Evolutionary conservation across 1,139 yeast genomes (phyloP).

Genomic region (Yamadazyma trypodendri): DNA sequence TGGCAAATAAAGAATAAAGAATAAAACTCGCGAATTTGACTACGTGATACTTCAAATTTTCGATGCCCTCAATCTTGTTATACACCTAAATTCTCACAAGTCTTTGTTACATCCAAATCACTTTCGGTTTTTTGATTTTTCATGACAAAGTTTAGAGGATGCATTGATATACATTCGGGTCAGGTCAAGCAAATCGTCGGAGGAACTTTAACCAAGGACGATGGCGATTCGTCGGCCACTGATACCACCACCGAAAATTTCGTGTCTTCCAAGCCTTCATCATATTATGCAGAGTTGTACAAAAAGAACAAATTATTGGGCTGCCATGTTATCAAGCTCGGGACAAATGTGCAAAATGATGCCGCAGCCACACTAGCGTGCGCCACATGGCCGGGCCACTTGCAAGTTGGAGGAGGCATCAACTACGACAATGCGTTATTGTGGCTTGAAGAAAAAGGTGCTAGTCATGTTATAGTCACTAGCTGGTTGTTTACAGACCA

Average conservation of each 20-base stretch:
- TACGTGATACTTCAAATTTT: not conserved
- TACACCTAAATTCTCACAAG: no score
- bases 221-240: constrained; percentile 23
- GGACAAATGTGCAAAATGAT: constrained; percentile 73
- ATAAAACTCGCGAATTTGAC: not conserved
- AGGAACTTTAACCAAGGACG: constrained; percentile 70
- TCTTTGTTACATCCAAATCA: no score
- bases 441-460: constrained; percentile 67
- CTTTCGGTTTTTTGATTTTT: no score
- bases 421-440: constrained; percentile 64
- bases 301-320: constrained; percentile 56
- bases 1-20: not conserved
- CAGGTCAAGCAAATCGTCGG: constrained; percentile 97
- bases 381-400: constrained; percentile 63
- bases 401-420: constrained; percentile 95
- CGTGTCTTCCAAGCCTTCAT: constrained; percentile 72
- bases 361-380: constrained; percentile 79
- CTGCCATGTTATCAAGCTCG: constrained; percentile 91
- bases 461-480: constrained; percentile 87
- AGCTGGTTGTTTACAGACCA: constrained; percentile 79
- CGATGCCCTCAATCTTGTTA: no score
- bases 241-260: constrained; percentile 63
- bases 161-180: constrained; percentile 93
- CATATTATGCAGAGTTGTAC: constrained; percentile 76
- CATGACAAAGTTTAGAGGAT: constrained; percentile 91